Conservation (phyloP, 345 rosid genomes). For the Populus simonii region DNA sequence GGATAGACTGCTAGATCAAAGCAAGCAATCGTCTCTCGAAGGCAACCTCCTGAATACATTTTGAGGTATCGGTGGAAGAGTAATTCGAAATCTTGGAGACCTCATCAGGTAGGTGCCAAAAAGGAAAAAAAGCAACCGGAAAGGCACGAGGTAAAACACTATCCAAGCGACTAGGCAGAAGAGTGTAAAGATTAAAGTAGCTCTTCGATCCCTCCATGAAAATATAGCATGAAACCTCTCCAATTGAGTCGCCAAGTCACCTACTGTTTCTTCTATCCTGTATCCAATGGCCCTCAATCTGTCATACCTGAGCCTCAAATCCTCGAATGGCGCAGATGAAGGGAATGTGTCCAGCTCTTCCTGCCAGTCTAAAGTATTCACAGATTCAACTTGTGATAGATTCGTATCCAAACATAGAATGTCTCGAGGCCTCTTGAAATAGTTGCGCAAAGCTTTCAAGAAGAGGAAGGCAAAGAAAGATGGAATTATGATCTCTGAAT, state of each 20-base stretch:
- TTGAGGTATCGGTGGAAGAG: slow-evolving; percentile 13
- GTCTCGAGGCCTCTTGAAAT: slow-evolving; percentile 37
- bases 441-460: slow-evolving; percentile 36
- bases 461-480: slow-evolving; percentile 39
- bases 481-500: slow-evolving; percentile 32
- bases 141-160: slow-evolving; percentile 2
- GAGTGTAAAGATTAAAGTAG: slow-evolving; percentile 24
- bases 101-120: slow-evolving; percentile 16
- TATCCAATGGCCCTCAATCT: slow-evolving; percentile 44
- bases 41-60: slow-evolving; percentile 19
- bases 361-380: slow-evolving; percentile 36
- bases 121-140: not conserved
- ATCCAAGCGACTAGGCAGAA: slow-evolving; percentile 21
- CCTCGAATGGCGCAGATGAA: slow-evolving; percentile 22
- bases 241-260: slow-evolving; percentile 42
- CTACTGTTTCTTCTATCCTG: slow-evolving; percentile 27
- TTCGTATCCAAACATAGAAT: slow-evolving; percentile 45
- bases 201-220: slow-evolving; percentile 46
- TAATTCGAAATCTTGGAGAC: slow-evolving; percentile 12
- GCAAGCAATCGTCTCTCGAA: slow-evolving; percentile 3
- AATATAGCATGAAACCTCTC: slow-evolving; percentile 33
- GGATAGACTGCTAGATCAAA: not conserved
- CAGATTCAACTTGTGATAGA: slow-evolving; percentile 34
- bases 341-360: slow-evolving; percentile 59
- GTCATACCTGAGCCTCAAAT: slow-evolving; percentile 42